phyloP scores from a whole-genome alignment of 805 yeast genomes.

The Lachancea sp. region DNA sequence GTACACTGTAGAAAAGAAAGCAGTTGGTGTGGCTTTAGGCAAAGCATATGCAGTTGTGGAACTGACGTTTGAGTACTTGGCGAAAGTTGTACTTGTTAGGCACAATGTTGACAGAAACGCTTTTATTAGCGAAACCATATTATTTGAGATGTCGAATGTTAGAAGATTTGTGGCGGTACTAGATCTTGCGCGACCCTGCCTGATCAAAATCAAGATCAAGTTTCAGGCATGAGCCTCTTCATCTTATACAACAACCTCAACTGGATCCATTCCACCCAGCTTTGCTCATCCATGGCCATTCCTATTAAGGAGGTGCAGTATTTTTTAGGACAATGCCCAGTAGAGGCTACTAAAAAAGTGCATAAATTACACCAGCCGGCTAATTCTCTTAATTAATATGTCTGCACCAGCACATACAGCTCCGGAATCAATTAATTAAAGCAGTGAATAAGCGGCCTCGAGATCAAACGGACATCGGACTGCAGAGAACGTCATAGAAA shows the following conservation, averaged over 20 bases:
- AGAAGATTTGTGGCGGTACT: background rate
- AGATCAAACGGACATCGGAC: no score
- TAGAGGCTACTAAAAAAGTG: no score
- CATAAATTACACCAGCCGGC: background rate
- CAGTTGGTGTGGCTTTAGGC: constrained; percentile 11
- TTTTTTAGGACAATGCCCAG: no score
- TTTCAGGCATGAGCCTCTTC: no score
- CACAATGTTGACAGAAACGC: constrained; percentile 1
- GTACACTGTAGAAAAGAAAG: constrained; percentile 19
- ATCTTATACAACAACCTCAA: no score
- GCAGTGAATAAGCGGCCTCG: no score
- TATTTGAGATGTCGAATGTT: background rate
- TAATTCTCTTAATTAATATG: background rate
- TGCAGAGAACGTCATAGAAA: no score
- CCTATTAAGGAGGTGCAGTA: no score
- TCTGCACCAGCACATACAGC: background rate
- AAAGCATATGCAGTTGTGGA: constrained; percentile 1
- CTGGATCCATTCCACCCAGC: no score
- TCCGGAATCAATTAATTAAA: background rate
- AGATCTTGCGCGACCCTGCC: no score
- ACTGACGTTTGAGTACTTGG: constrained; percentile 5
- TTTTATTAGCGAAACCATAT: constrained; percentile 4
- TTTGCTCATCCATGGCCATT: no score
- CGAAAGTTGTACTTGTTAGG: background rate
- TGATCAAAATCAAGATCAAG: no score